Conservation (phyloP, 1,284 basidiomycete species). For the Cutaneotrichosporon cutaneum region DNA sequence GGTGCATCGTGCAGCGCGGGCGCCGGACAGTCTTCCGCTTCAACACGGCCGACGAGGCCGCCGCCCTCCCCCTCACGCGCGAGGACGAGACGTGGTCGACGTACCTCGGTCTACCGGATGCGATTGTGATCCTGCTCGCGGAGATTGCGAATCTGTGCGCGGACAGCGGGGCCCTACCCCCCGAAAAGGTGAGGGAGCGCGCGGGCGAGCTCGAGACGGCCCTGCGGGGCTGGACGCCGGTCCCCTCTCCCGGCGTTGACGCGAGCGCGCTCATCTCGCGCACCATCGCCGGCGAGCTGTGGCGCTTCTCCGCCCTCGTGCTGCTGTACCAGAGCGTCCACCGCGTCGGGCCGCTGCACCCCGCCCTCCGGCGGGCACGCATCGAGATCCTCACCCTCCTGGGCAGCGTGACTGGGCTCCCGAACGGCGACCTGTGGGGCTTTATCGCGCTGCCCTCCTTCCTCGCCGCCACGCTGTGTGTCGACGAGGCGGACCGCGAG, state of each 20-base stretch:
- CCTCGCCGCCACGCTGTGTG: constrained; percentile 28
- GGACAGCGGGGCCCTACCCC: constrained; percentile 12
- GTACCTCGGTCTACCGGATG: constrained; percentile 38
- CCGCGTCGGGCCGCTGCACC: constrained; percentile 33
- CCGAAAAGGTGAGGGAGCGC: constrained; percentile 18
- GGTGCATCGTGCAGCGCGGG: constrained; percentile 36
- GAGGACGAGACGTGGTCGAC: constrained; percentile 35
- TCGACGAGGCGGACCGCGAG: constrained; percentile 29
- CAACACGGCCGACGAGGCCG: constrained; percentile 10
- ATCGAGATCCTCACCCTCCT: constrained; percentile 31
- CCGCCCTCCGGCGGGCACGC: constrained; percentile 28
- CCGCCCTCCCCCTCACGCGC: constrained; percentile 9
- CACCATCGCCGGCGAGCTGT: constrained; percentile 34
- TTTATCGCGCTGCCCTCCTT: constrained; percentile 36
- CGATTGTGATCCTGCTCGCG: constrained; percentile 35
- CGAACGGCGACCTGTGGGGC: constrained; percentile 32
- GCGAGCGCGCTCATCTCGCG: constrained; percentile 30
- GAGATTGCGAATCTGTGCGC: constrained; percentile 37
- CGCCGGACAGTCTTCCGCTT: constrained; percentile 24
- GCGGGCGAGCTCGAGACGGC: constrained; percentile 32
- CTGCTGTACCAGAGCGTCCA: constrained; percentile 34
- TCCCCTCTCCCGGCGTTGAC: constrained; percentile 7
- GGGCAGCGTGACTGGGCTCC: constrained; percentile 28
- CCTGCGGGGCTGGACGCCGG: constrained; percentile 24
- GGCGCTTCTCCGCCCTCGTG: constrained; percentile 30